Evolutionary conservation across 345 rosid genomes (phyloP), one percentile per base, ranked within the genome.

Genomic region (Eucalyptus marginata): DNA sequence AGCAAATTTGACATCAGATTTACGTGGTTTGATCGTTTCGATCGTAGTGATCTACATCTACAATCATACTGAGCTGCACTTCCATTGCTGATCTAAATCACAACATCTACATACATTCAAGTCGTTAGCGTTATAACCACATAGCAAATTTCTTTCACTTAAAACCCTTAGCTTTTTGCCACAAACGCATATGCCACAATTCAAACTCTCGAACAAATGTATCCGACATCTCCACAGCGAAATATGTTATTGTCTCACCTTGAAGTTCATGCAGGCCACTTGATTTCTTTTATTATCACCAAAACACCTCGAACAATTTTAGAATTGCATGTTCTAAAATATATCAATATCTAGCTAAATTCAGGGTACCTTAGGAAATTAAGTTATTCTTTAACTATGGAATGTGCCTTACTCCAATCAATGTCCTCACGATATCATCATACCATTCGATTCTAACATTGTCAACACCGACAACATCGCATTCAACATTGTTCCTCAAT

Each of bases 171-270:
- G 0, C 10, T 17, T 51, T 17, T 51, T 51, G 1, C 7, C 56
- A 0, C 8, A 51, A 51, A 17, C 0, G 0, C 22, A 17, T 51
- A 7, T 51, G 54, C 0, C 4, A 51, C 9, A 51, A 51, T 51
- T 51, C 4, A 51, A 1, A 51, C 56, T 17, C 3, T 51, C 0
- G 20, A 51, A 51, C 22, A 51, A 51, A 51, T 51, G 56, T 1
- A 51, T 51, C 0, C 2, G 0, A 51, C 0, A 0, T 51, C 4
- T 51, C 9, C 22, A 1, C 4, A 51, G 4, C 22, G 0, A 51
- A 51, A 51, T 51, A 0, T 51, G 0, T 51, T 51, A 17, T 51
- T 51, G 1, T 17, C 8, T 51, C 22, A 17, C 9, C 9, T 51
- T 51, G 2, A 3, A 51, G 22, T 51, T 51, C 22, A 51, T 51